Percentiles rank a stretch among this genome's conserved stretches.
phyloP scores from a whole-genome alignment of 768 basidiomycete genomes.

The Lactarius deliciosus region DNA sequence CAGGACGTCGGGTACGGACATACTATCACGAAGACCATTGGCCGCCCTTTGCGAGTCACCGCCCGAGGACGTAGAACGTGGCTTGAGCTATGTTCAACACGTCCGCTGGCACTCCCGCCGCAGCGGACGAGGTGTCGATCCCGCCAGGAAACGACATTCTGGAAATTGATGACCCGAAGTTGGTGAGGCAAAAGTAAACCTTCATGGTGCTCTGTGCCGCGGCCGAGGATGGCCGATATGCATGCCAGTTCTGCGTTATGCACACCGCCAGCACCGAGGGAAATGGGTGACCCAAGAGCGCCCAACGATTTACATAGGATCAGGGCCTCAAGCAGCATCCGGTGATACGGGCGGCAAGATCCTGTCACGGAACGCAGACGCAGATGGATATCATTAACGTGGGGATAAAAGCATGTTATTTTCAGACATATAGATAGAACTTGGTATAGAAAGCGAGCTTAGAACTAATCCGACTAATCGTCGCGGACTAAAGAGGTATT shows the following conservation, averaged over 20 bases:
- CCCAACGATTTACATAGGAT: neutral
- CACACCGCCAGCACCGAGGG: too few species aligned
- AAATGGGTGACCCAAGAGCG: neutral
- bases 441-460: too few species aligned
- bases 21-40: neutral
- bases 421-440: too few species aligned
- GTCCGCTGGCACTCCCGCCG: neutral
- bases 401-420: too few species aligned
- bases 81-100: neutral
- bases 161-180: neutral
- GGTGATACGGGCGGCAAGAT: neutral
- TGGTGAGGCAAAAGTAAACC: neutral
- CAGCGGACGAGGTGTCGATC: neutral
- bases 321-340: neutral
- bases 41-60: too few species aligned
- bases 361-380: neutral
- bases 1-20: fast-evolving
- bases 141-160: neutral
- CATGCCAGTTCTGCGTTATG: neutral
- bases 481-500: too few species aligned
- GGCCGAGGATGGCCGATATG: neutral
- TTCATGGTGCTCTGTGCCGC: neutral
- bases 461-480: too few species aligned
- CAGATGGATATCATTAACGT: too few species aligned
- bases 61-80: neutral